A percentile compares a stretch with the other conserved stretches of the same genome.
These are phyloP conservation scores for Uronychia binucleata DNA, from an alignment of 73 alveolate species.

Conservation along the genomic window DNA sequence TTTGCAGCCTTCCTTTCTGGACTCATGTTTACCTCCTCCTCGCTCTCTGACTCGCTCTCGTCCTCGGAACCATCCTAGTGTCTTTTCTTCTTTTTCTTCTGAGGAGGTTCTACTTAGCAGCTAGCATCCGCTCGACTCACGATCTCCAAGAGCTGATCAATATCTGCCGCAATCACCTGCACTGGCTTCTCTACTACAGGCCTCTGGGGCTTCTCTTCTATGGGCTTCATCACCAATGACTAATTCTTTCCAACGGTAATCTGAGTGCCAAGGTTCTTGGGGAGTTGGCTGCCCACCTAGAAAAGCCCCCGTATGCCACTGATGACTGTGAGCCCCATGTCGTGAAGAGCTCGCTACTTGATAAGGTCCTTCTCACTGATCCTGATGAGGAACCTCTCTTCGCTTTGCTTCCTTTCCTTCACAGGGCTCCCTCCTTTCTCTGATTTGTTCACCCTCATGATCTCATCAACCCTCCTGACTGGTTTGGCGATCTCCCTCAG, in stretches of 20 bases:
- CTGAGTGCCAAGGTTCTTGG: background rate
- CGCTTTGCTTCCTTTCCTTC: background rate
- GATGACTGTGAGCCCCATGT: constrained; percentile 1
- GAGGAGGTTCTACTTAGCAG: background rate
- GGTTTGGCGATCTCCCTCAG: background rate
- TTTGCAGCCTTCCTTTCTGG: background rate
- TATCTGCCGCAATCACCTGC: background rate
- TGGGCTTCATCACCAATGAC: background rate
- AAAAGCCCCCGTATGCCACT: background rate
- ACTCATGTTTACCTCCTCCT: background rate
- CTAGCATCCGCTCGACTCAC: background rate
- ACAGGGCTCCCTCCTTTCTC: background rate
- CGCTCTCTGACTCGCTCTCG: background rate
- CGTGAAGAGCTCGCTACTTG: background rate
- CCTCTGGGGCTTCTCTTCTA: background rate
- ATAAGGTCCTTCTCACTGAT: background rate
- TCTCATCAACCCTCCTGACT: background rate
- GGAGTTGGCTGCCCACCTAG: background rate
- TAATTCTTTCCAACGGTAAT: background rate
- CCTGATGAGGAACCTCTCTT: background rate
- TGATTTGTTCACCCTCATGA: background rate
- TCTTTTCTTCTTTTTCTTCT: background rate
- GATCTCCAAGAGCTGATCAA: background rate
- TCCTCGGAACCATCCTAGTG: too few relatives aligned
- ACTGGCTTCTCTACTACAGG: background rate